Conservation (phyloP, 257 asterid species). For the Petrea volubilis region DNA sequence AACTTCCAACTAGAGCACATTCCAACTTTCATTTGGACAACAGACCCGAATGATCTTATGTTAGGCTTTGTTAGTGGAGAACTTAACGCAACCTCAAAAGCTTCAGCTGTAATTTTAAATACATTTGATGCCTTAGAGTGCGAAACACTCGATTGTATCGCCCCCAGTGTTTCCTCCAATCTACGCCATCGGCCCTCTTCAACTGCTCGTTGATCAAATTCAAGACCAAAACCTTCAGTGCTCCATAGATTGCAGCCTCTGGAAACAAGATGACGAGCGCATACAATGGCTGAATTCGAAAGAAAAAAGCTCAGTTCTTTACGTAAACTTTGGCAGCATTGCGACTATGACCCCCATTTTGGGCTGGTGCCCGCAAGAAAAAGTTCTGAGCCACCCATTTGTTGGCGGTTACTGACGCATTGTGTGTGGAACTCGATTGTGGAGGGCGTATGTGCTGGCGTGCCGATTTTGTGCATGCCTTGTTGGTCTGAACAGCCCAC, state of each 20-base stretch:
- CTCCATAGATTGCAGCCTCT: conserved; percentile 20
- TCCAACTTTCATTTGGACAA: conserved; percentile 3
- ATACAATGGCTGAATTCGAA: conserved; percentile 24
- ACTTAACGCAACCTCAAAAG: conserved; percentile 15
- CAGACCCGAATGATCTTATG: conserved; percentile 22
- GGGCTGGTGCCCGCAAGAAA: conserved; percentile 28
- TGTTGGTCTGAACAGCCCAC: conserved; percentile 12
- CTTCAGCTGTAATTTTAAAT: conserved; percentile 25
- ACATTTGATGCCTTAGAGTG: conserved; percentile 23
- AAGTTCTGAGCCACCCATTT: conserved; percentile 11
- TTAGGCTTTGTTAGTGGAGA: not conserved
- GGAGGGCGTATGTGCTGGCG: conserved; percentile 21
- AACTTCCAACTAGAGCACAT: not conserved
- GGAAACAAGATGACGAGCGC: conserved; percentile 20
- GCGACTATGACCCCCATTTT: not conserved
- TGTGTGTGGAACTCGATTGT: conserved; percentile 24
- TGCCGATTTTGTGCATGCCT: conserved; percentile 20
- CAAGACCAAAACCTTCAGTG: not conserved
- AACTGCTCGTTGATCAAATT: conserved; percentile 18
- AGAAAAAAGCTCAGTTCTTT: conserved; percentile 17
- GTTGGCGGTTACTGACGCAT: conserved; percentile 24
- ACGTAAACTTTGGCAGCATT: conserved; percentile 30
- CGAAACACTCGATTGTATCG: not conserved
- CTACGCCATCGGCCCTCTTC: conserved; percentile 29
- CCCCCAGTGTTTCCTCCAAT: conserved; percentile 24